Evolutionary conservation across 2,329 filamentous ascomycete genomes (phyloP).

Genomic region (Stagonosporopsis rhizophila): DNA sequence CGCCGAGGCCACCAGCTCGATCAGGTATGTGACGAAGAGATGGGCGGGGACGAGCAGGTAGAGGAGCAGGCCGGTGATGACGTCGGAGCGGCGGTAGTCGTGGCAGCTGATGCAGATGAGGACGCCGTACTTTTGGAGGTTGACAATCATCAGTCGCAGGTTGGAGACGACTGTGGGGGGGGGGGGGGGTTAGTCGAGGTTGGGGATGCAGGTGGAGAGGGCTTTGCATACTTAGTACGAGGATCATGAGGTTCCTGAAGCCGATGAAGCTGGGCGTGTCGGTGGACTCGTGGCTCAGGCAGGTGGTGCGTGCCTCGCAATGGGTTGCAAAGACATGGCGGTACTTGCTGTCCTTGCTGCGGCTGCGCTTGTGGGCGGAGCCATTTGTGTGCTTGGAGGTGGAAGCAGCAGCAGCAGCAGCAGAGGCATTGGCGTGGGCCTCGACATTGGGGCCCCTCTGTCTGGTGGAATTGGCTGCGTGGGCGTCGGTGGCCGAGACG

Average conservation of each 20-base stretch:
- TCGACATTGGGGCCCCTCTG: constrained; percentile 29
- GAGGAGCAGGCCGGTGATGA: constrained; percentile 76
- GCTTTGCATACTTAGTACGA: constrained; percentile 74
- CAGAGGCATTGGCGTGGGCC: neutral
- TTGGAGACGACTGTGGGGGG: constrained; percentile 80
- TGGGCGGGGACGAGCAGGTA: constrained; percentile 91
- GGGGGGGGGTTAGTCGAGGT: constrained; percentile 22
- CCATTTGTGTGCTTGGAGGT: neutral
- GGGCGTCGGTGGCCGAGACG: constrained; percentile 31
- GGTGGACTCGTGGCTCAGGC: constrained; percentile 82
- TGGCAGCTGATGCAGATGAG: constrained; percentile 91
- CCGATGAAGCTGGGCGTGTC: constrained; percentile 84
- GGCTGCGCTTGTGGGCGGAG: too few relatives aligned
- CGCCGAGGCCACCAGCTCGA: constrained; percentile 82
- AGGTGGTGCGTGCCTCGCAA: constrained; percentile 73
- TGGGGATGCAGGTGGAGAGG: neutral
- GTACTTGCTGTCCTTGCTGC: constrained; percentile 67
- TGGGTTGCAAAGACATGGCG: constrained; percentile 92
- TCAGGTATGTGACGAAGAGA: constrained; percentile 86
- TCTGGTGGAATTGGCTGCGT: constrained; percentile 31
- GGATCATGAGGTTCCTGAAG: constrained; percentile 94
- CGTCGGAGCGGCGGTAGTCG: constrained; percentile 80
- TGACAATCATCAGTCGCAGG: constrained; percentile 92
- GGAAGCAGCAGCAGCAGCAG: too few relatives aligned
- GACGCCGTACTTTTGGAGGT: constrained; percentile 97